Evolutionary conservation across 768 basidiomycete genomes (phyloP).

Genomic region (Lentinula aciculospora): DNA sequence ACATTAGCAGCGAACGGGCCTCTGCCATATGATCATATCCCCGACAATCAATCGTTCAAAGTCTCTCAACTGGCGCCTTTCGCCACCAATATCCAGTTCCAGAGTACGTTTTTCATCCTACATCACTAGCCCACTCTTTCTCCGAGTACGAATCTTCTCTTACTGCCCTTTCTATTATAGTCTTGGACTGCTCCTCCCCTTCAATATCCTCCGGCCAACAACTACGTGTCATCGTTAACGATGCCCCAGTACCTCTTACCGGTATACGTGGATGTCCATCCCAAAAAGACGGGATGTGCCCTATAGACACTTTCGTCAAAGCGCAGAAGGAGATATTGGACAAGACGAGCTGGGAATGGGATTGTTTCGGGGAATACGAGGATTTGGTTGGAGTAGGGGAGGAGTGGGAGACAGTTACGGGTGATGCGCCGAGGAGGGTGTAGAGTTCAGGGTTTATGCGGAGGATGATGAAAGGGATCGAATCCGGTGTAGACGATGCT

Average conservation of each 20-base stretch:
- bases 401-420: conserved; percentile 69
- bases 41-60: conserved; percentile 58
- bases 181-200: conserved; percentile 46
- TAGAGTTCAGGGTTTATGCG: not conserved
- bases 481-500: too few relatives aligned
- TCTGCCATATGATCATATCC: conserved; percentile 70
- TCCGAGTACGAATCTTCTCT: not conserved
- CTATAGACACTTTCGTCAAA: conserved; percentile 62
- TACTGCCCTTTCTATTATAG: conserved; percentile 30
- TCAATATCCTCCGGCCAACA: conserved; percentile 46
- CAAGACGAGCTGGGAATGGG: conserved; percentile 68
- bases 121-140: not conserved
- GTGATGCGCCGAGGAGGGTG: conserved; percentile 42
- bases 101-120: conserved; percentile 46
- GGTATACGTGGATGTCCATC: conserved; percentile 69
- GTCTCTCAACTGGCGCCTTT: conserved; percentile 80
- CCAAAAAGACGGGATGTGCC: conserved; percentile 75
- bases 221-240: conserved; percentile 84
- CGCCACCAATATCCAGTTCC: conserved; percentile 85
- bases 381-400: conserved; percentile 48
- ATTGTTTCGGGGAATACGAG: conserved; percentile 73
- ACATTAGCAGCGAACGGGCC: conserved; percentile 70
- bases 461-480: not conserved
- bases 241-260: conserved; percentile 77
- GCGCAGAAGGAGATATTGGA: conserved; percentile 63